phyloP scores from a whole-genome alignment of 2,329 filamentous ascomycete genomes.

The Orbilia oligospora region DNA sequence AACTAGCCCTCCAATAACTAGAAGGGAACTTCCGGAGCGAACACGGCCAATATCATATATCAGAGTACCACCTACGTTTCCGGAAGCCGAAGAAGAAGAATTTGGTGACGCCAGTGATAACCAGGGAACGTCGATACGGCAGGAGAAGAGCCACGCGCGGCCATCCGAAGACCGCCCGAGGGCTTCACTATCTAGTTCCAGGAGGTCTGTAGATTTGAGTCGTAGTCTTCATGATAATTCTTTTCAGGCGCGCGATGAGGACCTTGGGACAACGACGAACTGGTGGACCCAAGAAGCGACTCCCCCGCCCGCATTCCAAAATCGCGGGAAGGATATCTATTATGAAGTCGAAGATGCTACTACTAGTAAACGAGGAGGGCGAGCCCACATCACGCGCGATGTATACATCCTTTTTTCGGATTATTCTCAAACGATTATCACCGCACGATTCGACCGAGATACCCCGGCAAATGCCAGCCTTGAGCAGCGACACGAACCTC shows the following conservation, averaged over 20 bases:
- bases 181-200: slow-evolving; percentile 46
- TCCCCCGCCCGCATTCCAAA: slow-evolving; percentile 84
- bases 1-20: slow-evolving; percentile 65
- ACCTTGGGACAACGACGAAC: slow-evolving; percentile 79
- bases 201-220: slow-evolving; percentile 79
- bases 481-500: slow-evolving; percentile 88
- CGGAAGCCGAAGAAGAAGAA: slow-evolving; percentile 41
- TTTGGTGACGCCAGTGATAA: slow-evolving; percentile 31
- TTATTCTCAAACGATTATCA: slow-evolving; percentile 94
- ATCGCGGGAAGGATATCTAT: slow-evolving; percentile 81
- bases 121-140: slow-evolving; percentile 61
- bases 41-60: slow-evolving; percentile 49
- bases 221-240: slow-evolving; percentile 78
- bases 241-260: slow-evolving; percentile 89
- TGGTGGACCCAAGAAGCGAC: slow-evolving; percentile 91
- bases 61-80: slow-evolving; percentile 29
- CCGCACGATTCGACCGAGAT: slow-evolving; percentile 81
- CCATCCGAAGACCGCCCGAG: slow-evolving; percentile 48
- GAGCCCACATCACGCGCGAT: slow-evolving; percentile 80
- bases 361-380: slow-evolving; percentile 78
- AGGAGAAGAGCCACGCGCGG: slow-evolving; percentile 35
- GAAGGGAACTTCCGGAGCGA: slow-evolving; percentile 29
- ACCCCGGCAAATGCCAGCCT: slow-evolving; percentile 80
- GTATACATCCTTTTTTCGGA: slow-evolving; percentile 93
- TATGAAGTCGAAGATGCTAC: slow-evolving; percentile 85